These are phyloP conservation scores for Phytophthora gonapodyides DNA, from an alignment of 352 stramenopile genomes.

Conservation along the genomic window DNA sequence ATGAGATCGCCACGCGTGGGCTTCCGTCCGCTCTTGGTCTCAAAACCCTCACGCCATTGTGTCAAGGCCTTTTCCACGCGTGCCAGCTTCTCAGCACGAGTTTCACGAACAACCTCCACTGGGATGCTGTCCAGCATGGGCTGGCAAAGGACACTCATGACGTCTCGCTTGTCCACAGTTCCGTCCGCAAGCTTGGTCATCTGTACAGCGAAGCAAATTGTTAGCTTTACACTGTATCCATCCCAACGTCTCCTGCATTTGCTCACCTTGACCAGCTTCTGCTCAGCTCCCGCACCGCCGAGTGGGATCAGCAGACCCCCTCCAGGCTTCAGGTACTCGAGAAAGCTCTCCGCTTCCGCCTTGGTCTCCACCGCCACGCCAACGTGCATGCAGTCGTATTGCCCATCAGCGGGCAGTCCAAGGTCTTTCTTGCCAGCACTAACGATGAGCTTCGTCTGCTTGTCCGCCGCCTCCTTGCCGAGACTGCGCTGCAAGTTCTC, in stretches of 20 bases:
- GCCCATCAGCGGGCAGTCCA: slow-evolving; percentile 31
- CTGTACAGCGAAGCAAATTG: slow-evolving; percentile 23
- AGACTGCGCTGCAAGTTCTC: slow-evolving; percentile 62
- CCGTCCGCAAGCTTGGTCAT: slow-evolving; percentile 73
- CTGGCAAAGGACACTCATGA: slow-evolving; percentile 89
- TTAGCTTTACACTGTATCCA: slow-evolving; percentile 10
- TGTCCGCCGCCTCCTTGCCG: slow-evolving; percentile 38
- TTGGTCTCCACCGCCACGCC: slow-evolving; percentile 82
- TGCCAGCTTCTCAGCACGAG: slow-evolving; percentile 56
- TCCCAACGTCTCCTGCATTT: not conserved
- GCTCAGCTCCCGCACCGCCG: slow-evolving; percentile 57
- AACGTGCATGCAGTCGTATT: slow-evolving; percentile 83
- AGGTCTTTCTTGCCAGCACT: slow-evolving; percentile 53
- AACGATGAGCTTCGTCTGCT: slow-evolving; percentile 48
- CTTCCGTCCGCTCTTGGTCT: slow-evolving; percentile 49
- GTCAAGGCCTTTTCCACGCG: slow-evolving; percentile 66
- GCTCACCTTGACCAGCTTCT: slow-evolving; percentile 83
- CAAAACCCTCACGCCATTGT: slow-evolving; percentile 71
- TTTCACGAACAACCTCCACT: slow-evolving; percentile 53
- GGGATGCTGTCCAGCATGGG: slow-evolving; percentile 71
- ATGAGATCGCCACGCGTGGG: slow-evolving; percentile 76
- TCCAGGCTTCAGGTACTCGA: slow-evolving; percentile 70
- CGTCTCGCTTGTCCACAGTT: slow-evolving; percentile 61
- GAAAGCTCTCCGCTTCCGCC: slow-evolving; percentile 66
- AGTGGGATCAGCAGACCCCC: slow-evolving; percentile 75